Conservation (phyloP, 1,284 basidiomycete genomes). For the Hortiboletus rubellus region DNA sequence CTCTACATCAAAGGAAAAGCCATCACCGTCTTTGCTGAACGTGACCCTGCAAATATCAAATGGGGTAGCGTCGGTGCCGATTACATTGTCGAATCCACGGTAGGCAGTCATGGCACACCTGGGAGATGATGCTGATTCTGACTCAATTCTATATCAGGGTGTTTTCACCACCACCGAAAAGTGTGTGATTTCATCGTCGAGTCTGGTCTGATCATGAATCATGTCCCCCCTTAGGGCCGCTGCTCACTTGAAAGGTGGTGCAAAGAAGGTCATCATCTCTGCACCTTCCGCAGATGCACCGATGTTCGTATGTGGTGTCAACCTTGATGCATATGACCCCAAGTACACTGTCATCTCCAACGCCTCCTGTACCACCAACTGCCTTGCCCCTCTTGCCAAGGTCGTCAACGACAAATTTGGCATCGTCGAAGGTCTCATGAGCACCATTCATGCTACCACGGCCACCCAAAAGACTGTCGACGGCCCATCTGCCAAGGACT, state of each 20-base stretch:
- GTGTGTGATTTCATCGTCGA: slow-evolving; percentile 39
- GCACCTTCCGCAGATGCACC: slow-evolving; percentile 98
- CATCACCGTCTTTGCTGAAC: slow-evolving; percentile 84
- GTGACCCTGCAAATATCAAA: slow-evolving; percentile 84
- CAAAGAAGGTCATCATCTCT: slow-evolving; percentile 99
- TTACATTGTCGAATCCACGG: slow-evolving; percentile 97
- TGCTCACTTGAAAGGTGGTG: slow-evolving; percentile 97
- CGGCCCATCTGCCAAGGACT: slow-evolving; percentile 92
- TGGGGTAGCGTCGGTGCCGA: slow-evolving; percentile 85
- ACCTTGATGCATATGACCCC: slow-evolving; percentile 92
- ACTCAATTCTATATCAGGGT: slow-evolving; percentile 54
- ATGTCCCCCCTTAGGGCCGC: slow-evolving; percentile 60
- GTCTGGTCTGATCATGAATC: neutral
- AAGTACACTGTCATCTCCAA: slow-evolving; percentile 96
- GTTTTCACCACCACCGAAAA: slow-evolving; percentile 96
- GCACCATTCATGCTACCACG: slow-evolving; percentile 95
- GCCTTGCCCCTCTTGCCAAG: slow-evolving; percentile 98
- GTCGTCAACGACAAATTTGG: slow-evolving; percentile 96
- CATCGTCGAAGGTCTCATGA: slow-evolving; percentile 97
- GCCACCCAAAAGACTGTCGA: slow-evolving; percentile 99
- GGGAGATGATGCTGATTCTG: slow-evolving; percentile 12
- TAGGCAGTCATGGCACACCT: slow-evolving; percentile 35
- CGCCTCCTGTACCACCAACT: slow-evolving; percentile 99
- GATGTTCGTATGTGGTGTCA: slow-evolving; percentile 97
- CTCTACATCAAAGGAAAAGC: slow-evolving; percentile 83